Percentiles rank a stretch among this genome's conserved stretches.
phyloP scores from a whole-genome alignment of 129 eudicot genomes.

The Flaveria bidentis region DNA sequence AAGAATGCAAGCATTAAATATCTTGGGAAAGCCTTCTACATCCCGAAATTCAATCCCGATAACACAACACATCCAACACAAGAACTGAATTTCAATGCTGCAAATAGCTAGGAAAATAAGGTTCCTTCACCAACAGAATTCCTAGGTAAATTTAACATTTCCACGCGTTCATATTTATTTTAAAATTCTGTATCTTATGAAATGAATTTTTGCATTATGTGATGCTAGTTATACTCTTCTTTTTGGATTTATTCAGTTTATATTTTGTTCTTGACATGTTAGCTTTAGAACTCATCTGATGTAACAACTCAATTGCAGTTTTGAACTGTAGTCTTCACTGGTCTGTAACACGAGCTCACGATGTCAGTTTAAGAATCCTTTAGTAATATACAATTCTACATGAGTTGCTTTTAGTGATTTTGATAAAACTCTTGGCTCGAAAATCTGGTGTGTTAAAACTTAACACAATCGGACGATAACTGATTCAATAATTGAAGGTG shows the following conservation, averaged over 20 bases:
- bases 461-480: too few species aligned
- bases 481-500: background rate
- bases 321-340: conserved; percentile 1
- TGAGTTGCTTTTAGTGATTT: conserved; percentile 2
- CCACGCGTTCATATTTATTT: conserved; percentile 10
- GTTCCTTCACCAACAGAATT: background rate
- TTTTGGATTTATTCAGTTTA: conserved; percentile 5
- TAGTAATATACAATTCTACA: background rate
- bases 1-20: conserved; percentile 55
- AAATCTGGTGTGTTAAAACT: background rate
- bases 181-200: conserved; percentile 24
- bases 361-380: conserved; percentile 4
- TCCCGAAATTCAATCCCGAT: conserved; percentile 28
- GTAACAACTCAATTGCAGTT: background rate
- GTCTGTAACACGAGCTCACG: conserved; percentile 1
- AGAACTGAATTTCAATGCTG: conserved; percentile 41
- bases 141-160: conserved; percentile 8
- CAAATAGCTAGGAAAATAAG: conserved; percentile 25
- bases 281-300: background rate
- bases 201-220: conserved; percentile 17
- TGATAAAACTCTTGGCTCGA: background rate
- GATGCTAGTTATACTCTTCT: background rate
- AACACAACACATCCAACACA: conserved; percentile 36
- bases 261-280: background rate
- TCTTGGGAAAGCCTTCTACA: conserved; percentile 54